Base-by-base conservation (phyloP, 306 rosid species). In the Crataegus laevigata region DNA sequence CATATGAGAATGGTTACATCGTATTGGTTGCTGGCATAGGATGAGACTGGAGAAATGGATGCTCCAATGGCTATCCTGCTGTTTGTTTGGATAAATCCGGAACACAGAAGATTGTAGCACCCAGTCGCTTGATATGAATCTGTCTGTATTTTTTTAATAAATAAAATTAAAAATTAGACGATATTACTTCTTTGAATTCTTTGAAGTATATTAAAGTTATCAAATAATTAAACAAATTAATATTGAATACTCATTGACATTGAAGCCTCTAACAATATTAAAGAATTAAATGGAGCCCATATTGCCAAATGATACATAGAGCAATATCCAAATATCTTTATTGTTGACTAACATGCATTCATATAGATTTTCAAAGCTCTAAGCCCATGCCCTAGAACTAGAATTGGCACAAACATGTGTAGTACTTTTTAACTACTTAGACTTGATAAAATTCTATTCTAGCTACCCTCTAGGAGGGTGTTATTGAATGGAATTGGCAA, bases 11-110 rank as follows among this genome's bases (percentile, higher is more conserved):
- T 90, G 75, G 92, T 85, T 29, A 94, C 84, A 61, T 94, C 99
- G 51, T 77, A 94, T 77, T 92, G 99, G 74, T 58, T 84, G 81
- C 76, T 60, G 29, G 85, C 71, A 32, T 25, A 69, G 11, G 97
- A 92, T 3, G 99, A 94, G 28, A 89, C 82, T 0, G 96, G 99
- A 50, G 99, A 89, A 74, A 94, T 94, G 81, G 99, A 89, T 61
- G 99, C 99, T 82, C 99, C 99, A 10, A 94, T 92, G 60, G 97
- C 98, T 58, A 94, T 84, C 69, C 77, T 87, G 63, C 87, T 87
- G 68, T 89, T 89, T 54, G 96, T 89, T 85, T 94, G 99, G 3
- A 94, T 79, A 87, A 94, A 94, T 9, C 99, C 97, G 0, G 99
- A 50, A 69, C 99, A 94, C 2, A 94, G 79, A 58, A 94, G 97